These are phyloP conservation scores for Suillus plorans DNA, from an alignment of 768 basidiomycete genomes.

Conservation along the genomic window DNA sequence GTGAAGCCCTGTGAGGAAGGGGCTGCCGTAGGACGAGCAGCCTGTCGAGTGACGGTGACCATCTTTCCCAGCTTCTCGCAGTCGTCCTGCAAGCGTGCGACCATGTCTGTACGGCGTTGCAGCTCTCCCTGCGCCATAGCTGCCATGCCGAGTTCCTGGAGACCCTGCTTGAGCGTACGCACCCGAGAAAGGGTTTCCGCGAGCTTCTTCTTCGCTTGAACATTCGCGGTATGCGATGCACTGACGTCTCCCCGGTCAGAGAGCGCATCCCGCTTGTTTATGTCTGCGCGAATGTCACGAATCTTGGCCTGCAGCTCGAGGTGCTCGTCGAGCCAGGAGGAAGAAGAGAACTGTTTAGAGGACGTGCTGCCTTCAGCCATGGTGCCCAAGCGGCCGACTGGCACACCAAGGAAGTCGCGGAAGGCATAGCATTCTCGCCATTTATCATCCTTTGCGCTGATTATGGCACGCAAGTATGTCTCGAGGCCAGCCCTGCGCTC, in stretches of 20 bases:
- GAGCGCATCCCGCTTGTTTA: constrained; percentile 86
- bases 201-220: constrained; percentile 83
- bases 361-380: constrained; percentile 27
- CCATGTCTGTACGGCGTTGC: constrained; percentile 85
- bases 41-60: constrained; percentile 71
- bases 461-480: constrained; percentile 80
- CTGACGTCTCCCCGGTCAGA: constrained; percentile 70
- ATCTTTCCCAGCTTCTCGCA: constrained; percentile 86
- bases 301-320: constrained; percentile 71
- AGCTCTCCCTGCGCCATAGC: constrained; percentile 93
- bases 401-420: constrained; percentile 85
- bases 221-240: constrained; percentile 75
- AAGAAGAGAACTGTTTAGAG: constrained; percentile 59
- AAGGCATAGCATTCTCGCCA: constrained; percentile 84
- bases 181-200: constrained; percentile 77
- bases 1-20: constrained; percentile 30
- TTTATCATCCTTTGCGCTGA: constrained; percentile 74
- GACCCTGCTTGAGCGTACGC: constrained; percentile 64
- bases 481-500: constrained; percentile 80
- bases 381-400: constrained; percentile 54
- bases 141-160: constrained; percentile 60
- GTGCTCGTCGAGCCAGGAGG: constrained; percentile 92
- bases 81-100: constrained; percentile 85
- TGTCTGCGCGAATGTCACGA: constrained; percentile 79
- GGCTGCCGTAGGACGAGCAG: constrained; percentile 35